Conservation (phyloP, 1,139 yeast species). For the Tardiomyces blankii region DNA sequence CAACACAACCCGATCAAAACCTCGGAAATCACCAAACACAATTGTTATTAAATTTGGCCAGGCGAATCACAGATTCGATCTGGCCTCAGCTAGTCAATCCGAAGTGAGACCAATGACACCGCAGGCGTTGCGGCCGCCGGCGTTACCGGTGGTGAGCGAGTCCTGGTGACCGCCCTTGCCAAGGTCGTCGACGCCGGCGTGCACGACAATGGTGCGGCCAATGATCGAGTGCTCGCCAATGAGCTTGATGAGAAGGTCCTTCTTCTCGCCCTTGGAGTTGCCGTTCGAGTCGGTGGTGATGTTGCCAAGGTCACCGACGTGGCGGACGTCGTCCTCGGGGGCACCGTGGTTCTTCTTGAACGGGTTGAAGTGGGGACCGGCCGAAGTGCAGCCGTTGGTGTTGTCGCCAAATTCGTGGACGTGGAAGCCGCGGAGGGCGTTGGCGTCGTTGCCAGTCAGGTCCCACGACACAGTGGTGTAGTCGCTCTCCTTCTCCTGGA, state of each 20-base stretch:
- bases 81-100: conserved; percentile 3
- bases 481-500: conserved; percentile 64
- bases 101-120: conserved; percentile 79
- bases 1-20: no score
- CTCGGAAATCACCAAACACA: no score
- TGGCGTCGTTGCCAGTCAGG: conserved; percentile 75
- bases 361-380: conserved; percentile 99
- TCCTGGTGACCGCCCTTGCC: conserved; percentile 95
- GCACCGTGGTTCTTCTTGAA: conserved; percentile 87
- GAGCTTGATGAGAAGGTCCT: conserved; percentile 67
- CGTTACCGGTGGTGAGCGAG: conserved; percentile 95
- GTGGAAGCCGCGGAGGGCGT: conserved; percentile 94
- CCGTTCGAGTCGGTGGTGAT: conserved; percentile 77
- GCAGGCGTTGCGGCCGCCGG: conserved; percentile 98
- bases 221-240: conserved; percentile 76
- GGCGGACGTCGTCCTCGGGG: conserved; percentile 82
- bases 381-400: conserved; percentile 98
- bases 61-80: background rate
- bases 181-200: conserved; percentile 89
- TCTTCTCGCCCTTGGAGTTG: conserved; percentile 78
- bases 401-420: conserved; percentile 96
- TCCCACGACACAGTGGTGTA: conserved; percentile 86
- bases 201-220: conserved; percentile 95
- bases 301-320: conserved; percentile 97
- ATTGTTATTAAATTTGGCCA: background rate